phyloP scores from a whole-genome alignment of 352 stramenopile species.

The Pythium phragmiticola region DNA sequence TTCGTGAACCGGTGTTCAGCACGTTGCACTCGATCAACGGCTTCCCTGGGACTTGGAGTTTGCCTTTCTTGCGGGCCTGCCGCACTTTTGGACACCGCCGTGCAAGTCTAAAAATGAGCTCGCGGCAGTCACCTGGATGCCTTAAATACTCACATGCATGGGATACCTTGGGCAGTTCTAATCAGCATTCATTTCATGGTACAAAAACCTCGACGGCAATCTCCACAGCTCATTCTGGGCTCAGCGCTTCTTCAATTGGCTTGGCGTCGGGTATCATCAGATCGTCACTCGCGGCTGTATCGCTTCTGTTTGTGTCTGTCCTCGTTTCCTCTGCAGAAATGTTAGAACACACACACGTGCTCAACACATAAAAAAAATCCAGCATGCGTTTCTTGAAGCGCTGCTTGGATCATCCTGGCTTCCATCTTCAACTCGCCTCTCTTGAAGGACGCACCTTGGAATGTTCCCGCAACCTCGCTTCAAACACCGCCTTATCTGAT shows the following conservation, averaged over 20 bases:
- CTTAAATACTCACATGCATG: neutral
- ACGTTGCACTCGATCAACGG: neutral
- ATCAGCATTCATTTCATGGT: slow-evolving; percentile 29
- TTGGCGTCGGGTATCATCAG: slow-evolving; percentile 6
- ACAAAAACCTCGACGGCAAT: slow-evolving; percentile 18
- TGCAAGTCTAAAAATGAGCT: slow-evolving; percentile 7
- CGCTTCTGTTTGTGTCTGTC: slow-evolving; percentile 1
- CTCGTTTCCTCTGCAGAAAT: slow-evolving; percentile 11
- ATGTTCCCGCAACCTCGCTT: neutral
- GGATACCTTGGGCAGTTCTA: slow-evolving; percentile 19
- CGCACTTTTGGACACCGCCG: slow-evolving; percentile 1
- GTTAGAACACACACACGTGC: slow-evolving; percentile 7
- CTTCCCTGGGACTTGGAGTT: neutral
- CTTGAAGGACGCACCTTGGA: neutral
- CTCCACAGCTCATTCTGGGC: neutral
- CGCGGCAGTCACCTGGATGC: no score
- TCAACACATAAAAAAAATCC: slow-evolving; percentile 4
- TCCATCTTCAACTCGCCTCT: neutral
- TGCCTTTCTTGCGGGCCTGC: neutral
- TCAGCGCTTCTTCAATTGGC: neutral
- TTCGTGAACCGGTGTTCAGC: neutral
- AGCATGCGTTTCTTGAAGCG: neutral
- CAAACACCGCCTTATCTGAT: slow-evolving; percentile 52
- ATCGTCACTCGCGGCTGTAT: slow-evolving; percentile 4
- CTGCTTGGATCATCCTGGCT: neutral